Evolutionary conservation across 73 alveolate species (phyloP).

Genomic region (Tetrahymena borealis): DNA sequence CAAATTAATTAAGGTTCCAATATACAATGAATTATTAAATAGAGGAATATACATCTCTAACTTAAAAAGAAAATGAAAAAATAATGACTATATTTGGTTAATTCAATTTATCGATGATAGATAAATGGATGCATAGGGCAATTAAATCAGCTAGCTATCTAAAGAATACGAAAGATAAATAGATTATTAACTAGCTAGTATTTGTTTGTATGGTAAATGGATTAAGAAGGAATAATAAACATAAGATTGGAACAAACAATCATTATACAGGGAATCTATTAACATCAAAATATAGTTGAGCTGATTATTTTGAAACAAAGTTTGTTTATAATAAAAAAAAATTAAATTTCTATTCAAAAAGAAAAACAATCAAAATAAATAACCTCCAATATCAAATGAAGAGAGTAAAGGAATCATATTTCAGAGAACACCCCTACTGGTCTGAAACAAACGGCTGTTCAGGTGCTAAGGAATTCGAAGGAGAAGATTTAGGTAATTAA

Average conservation of each 20-base stretch:
- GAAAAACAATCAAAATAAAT: background rate
- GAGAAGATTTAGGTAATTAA: background rate
- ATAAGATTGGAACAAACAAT: background rate
- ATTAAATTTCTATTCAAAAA: background rate
- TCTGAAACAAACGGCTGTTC: background rate
- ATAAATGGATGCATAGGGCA: no score
- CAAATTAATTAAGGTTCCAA: no score
- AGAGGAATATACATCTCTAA: no score
- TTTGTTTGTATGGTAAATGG: no score
- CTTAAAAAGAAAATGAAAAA: no score
- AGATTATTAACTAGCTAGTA: no score
- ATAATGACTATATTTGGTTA: no score
- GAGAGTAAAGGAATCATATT: constrained; percentile 1
- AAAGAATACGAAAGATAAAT: no score
- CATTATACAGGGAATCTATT: no score
- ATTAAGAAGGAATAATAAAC: background rate
- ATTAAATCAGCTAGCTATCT: no score
- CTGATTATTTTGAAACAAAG: background rate
- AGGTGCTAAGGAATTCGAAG: background rate
- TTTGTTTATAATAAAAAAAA: background rate
- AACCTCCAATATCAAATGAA: background rate
- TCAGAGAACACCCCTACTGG: background rate
- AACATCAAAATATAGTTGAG: background rate
- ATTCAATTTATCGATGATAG: no score
- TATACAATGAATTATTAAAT: no score